Evolutionary conservation across 2,329 filamentous ascomycete species (phyloP), one percentile per base, ranked within the genome.

Genomic region (Chaetomiaceae sp.): DNA sequence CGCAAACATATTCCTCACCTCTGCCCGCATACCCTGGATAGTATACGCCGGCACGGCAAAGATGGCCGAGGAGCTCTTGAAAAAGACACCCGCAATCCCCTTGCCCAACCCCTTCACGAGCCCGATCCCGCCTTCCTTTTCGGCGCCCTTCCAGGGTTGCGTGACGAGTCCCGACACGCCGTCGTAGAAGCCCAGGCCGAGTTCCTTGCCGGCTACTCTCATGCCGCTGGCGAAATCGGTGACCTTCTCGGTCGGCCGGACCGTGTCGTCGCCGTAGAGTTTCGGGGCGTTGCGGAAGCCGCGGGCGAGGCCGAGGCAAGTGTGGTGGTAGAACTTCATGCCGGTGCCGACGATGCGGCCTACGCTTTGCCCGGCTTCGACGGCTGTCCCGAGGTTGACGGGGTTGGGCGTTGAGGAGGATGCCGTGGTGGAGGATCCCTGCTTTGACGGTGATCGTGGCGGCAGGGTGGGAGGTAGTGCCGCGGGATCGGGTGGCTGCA

Each of bases 241-340:
- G 4, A 96, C 87, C 61, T 89, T 89, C 53, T 90, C 86, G 1
- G 80, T 74, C n/a, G 86, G 85, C 8, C 89, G 79, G 1, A 96
- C 84, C 1, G 85, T 91, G 1, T 89, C 83, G 62, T 95, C 90
- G 37, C 90, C 87, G 65, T 96, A 96, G 1, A 96, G 73, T 60
- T 82, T 85, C 0, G 91, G 90, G 5, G 88, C 86, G 62, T 96
- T 96, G 65, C 92, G 86, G 66, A 96, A 95, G 0, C 91, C 91
- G 67, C 87, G 87, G 0, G 90, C 87, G 33, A 96, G 71, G 1
- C 87, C 87, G 37, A 96, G 71, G 36, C 88, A 89, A 58, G 96
- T 86, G 66, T 95, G 89, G 77, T 94, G 86, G 0, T 90, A 91
- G 1, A 86, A 85, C 61, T 87, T 89, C 54, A 92, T 75, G 5